Percentiles rank a stretch among this genome's conserved stretches.
phyloP scores from a whole-genome alignment of 495 filamentous ascomycete genomes.

The Zalerion maritima region DNA sequence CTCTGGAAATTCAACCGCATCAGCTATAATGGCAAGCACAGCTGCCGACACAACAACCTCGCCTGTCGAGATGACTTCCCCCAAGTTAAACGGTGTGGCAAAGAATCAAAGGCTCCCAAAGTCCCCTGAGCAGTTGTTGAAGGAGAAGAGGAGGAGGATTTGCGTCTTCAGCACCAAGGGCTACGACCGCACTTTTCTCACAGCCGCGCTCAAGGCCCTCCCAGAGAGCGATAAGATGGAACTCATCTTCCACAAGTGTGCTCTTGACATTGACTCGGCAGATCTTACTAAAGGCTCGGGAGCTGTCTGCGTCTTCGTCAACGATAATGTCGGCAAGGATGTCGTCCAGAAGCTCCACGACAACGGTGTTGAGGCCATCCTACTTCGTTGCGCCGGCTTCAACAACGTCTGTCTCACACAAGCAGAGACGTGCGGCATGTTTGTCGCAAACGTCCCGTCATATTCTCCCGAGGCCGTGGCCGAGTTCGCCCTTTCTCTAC shows the following conservation, averaged over 20 bases:
- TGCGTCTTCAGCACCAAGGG: no score
- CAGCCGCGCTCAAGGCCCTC: no score
- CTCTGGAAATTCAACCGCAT: no score
- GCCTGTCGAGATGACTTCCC: no score
- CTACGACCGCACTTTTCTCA: no score
- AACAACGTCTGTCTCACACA: conserved; percentile 49
- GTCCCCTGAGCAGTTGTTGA: no score
- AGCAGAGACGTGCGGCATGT: conserved; percentile 42
- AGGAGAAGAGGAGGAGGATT: no score
- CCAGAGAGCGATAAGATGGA: conserved; percentile 15
- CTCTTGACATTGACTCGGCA: conserved; percentile 40
- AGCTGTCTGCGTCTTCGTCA: conserved; percentile 60
- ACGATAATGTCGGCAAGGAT: conserved; percentile 38
- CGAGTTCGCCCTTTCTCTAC: conserved; percentile 53
- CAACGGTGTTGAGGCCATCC: conserved; percentile 37
- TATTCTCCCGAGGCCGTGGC: conserved; percentile 62
- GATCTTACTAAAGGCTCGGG: conserved; percentile 35
- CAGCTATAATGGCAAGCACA: no score
- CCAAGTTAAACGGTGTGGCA: no score
- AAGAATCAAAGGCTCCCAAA: no score
- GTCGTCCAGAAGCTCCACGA: conserved; percentile 36
- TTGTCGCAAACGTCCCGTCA: conserved; percentile 52
- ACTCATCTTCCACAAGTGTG: conserved; percentile 40
- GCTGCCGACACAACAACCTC: no score
- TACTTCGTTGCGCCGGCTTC: conserved; percentile 56